A percentile compares a stretch with the other conserved stretches of the same genome.
Conservation (phyloP, 2,329 filamentous ascomycete genomes). For the Pseudopithomyces maydicus region DNA sequence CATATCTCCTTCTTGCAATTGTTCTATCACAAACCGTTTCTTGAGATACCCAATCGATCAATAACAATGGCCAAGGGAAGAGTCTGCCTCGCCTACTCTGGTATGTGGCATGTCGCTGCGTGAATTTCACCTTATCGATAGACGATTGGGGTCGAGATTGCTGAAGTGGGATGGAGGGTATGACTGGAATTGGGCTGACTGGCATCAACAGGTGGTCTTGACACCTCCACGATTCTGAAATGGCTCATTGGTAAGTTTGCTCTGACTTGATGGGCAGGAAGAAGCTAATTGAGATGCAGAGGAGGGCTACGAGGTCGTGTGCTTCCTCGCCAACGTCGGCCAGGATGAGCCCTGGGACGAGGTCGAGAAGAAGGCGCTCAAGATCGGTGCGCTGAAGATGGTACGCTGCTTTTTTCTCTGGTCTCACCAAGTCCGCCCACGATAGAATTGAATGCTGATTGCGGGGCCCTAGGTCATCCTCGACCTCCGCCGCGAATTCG, state of each 20-base stretch:
- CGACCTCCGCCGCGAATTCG: slow-evolving; percentile 75
- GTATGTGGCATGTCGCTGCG: slow-evolving; percentile 22
- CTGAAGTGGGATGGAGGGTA: neutral
- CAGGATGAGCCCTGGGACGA: slow-evolving; percentile 61
- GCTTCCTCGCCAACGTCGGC: slow-evolving; percentile 62
- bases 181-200: slow-evolving; percentile 19
- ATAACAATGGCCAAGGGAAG: slow-evolving; percentile 50
- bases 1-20: slow-evolving; percentile 9
- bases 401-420: neutral
- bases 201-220: slow-evolving; percentile 56
- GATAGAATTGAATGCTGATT: neutral
- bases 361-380: slow-evolving; percentile 73
- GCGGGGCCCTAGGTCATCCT: slow-evolving; percentile 48
- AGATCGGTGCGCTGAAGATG: slow-evolving; percentile 71
- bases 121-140: neutral
- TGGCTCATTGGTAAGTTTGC: slow-evolving; percentile 41
- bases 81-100: slow-evolving; percentile 57
- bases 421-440: neutral
- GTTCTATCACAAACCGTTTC: slow-evolving; percentile 3
- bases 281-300: slow-evolving; percentile 37
- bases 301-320: slow-evolving; percentile 66
- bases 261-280: neutral
- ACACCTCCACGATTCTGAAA: slow-evolving; percentile 58
- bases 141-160: neutral
- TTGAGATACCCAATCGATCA: neutral